Evolutionary conservation across 2,329 filamentous ascomycete genomes (phyloP), one percentile per base, ranked within the genome.

Genomic region (Xylariaceae sp.): DNA sequence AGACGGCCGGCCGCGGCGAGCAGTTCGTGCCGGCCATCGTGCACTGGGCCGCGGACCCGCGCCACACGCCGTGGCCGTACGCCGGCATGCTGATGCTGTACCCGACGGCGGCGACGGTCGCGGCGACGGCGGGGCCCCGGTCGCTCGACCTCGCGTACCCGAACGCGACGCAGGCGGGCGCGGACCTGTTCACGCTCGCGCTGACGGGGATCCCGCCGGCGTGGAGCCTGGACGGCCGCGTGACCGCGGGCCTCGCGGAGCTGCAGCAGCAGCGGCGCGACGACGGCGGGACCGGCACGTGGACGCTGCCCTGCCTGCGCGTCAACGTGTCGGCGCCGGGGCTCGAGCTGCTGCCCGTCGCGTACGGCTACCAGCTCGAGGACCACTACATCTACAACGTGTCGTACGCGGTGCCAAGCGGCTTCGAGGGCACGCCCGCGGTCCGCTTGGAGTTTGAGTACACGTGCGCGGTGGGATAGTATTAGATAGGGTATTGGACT

Each of bases 311-410:
- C 4, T 67, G 64, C 36, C 42, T 68, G 19, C 48, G 48, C 29
- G 56, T 65, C 13, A 57, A 52, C 13, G 55, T 67, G 0, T 41
- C 49, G 4, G 61, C 63, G 1, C 45, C 53, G 3, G 64, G 63
- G 0, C 35, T 67, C 17, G 49, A 56, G 27, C 45, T 52, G 27
- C 50, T 57, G 38, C 53, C 56, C 1, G 55, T 59, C 3, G 45
- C 51, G 3, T 66, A 67, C 33, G 60, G 60, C 0, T 44, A 45
- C 9, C 47, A 46, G 7, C 46, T 68, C 29, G 54, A 60, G 26
- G 52, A 65, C 31, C 63, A 68, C 31, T 52, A 53, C 38, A 61
- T 60, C 14, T 67, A 67, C 22, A 69, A 68, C 24, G 54, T 69
- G 17, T 66, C 64, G 2, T 69, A 66, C 38, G 56, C 49, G 3